These are phyloP conservation scores for Trichoderma sp. DNA, from an alignment of 2,329 filamentous ascomycete genomes.

Conservation along the genomic window DNA sequence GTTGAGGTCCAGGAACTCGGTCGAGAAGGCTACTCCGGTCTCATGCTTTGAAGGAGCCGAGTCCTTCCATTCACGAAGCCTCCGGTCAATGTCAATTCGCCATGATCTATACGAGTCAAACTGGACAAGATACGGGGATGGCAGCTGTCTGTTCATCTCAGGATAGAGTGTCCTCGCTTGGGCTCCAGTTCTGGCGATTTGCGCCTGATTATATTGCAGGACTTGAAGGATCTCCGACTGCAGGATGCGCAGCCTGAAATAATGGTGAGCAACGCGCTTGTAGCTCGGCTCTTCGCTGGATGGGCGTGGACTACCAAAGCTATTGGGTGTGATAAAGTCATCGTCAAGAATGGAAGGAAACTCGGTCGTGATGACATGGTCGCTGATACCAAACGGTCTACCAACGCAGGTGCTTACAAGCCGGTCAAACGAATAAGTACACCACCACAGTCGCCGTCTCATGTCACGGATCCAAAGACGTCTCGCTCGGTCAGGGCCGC, in stretches of 20 bases:
- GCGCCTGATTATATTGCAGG: constrained; percentile 86
- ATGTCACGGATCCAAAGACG: constrained; percentile 85
- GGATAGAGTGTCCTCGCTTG: constrained; percentile 63
- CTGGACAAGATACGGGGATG: constrained; percentile 80
- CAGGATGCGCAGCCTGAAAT: constrained; percentile 82
- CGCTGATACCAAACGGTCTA: constrained; percentile 90
- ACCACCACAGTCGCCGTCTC: constrained; percentile 90
- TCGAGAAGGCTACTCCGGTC: constrained; percentile 85
- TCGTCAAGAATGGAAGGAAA: constrained; percentile 90
- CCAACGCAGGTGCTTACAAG: constrained; percentile 93
- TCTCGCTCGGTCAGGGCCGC: constrained; percentile 58
- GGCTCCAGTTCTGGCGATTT: constrained; percentile 68
- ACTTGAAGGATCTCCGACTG: constrained; percentile 97
- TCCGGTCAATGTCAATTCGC: constrained; percentile 82
- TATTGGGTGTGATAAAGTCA: constrained; percentile 77
- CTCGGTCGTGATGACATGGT: constrained; percentile 93
- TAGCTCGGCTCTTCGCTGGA: constrained; percentile 71
- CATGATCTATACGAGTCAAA: constrained; percentile 87
- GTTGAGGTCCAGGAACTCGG: constrained; percentile 89
- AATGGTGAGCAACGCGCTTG: constrained; percentile 89
- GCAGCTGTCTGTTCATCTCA: constrained; percentile 75
- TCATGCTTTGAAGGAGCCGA: constrained; percentile 74
- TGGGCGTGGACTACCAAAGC: constrained; percentile 64
- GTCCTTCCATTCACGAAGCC: constrained; percentile 84
- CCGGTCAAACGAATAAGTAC: constrained; percentile 92